phyloP scores from a whole-genome alignment of 179 eudicot genomes.

The Silene vulgaris region DNA sequence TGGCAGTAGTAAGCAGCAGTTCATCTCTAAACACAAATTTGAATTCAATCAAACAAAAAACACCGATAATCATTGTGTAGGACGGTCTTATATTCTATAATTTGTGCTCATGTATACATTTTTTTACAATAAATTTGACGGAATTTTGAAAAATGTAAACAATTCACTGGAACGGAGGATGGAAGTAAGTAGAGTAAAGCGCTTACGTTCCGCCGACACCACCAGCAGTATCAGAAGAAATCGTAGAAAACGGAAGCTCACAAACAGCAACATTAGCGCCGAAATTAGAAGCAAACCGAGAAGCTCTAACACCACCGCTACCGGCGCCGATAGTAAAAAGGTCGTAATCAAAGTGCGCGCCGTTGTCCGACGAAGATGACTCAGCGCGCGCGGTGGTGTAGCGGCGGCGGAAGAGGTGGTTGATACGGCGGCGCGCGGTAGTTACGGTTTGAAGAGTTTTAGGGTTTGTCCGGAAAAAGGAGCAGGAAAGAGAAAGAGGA shows the following conservation, averaged over 20 bases:
- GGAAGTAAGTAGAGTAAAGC: neutral
- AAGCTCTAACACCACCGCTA: constrained; percentile 92
- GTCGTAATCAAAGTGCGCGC: constrained; percentile 63
- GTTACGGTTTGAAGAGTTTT: constrained; percentile 30
- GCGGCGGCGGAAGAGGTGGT: constrained; percentile 30
- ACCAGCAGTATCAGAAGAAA: constrained; percentile 75
- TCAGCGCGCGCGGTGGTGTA: constrained; percentile 43
- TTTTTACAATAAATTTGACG: too few species aligned
- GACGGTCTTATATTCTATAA: too few species aligned
- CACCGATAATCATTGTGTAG: too few species aligned
- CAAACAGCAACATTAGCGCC: constrained; percentile 88
- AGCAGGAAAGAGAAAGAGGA: constrained; percentile 30
- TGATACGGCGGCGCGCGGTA: constrained; percentile 22
- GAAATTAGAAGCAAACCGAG: constrained; percentile 79
- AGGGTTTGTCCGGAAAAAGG: constrained; percentile 8
- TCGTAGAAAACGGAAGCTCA: constrained; percentile 82
- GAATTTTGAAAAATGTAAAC: neutral
- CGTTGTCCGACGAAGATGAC: constrained; percentile 39
- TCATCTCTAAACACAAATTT: neutral
- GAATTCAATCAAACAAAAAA: neutral
- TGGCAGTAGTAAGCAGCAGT: too few species aligned
- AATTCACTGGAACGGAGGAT: neutral
- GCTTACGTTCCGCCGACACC: constrained; percentile 95
- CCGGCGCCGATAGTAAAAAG: constrained; percentile 95
- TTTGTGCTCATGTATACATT: too few species aligned